Base-by-base conservation (phyloP, 2,329 filamentous ascomycete species). In the Trichoderma sp. region DNA sequence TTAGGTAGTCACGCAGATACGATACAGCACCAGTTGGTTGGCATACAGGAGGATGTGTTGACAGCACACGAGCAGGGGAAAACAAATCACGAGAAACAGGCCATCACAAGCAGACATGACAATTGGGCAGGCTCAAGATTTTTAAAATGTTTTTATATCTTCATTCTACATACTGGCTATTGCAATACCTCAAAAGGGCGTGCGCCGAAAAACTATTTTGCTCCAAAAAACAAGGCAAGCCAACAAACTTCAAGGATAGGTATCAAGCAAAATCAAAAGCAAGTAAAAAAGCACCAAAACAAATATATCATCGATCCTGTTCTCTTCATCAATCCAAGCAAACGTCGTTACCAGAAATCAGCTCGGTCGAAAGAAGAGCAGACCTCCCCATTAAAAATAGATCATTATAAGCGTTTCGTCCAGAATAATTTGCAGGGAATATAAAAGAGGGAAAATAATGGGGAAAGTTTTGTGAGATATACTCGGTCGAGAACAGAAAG, bases 361-460 rank as follows among this genome's bases (percentile, higher is more conserved):
- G 61, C 68, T 65, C 43, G 68, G 61, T 53, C 24, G 60, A 27
- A 55, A 59, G 33, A 57, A 66, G 47, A 66, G 55, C 61, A 66
- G 68, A 59, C 61, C 61, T 58, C 61, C 61, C 55, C 68, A 69
- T 69, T 69, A 69, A 69, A 66, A 67, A 61, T n/a, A 64, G 33
- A 64, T 65, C 68, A 69, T 61, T 69, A 60, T 69, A 69, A 63
- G 62, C 61, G 68, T 65, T 66, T 56, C 55, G 55, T 43, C 61
- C 68, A 65, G 67, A 53, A 62, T 43, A 56, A 61, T 56, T 53
- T 55, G 35, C 60, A 55, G 49, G 43, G 35, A 40, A 55, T 11
- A 33, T 33, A 11, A 24, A 27, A 56, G 35, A 47, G 40, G 31
- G 55, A n/a, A 57, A 53, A 27, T 53, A 58, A 49, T 21, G 24